phyloP scores from a whole-genome alignment of 2,329 filamentous ascomycete species.

The Basipetospora chlamydospora region DNA sequence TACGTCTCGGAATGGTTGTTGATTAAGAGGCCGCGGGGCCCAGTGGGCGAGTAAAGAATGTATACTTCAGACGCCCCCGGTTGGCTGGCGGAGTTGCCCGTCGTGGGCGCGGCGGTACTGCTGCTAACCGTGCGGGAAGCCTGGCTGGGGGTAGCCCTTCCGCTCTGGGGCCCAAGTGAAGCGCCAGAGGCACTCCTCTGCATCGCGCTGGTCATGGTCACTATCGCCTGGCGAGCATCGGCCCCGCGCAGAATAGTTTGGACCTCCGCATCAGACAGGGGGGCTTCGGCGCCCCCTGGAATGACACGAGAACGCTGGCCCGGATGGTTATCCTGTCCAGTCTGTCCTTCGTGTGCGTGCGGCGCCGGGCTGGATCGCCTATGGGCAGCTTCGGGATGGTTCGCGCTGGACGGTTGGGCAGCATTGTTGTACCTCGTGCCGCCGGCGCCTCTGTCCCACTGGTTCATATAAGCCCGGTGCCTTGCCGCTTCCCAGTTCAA shows the following conservation, averaged over 20 bases:
- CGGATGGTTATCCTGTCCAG: not conserved
- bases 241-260: constrained; percentile 30
- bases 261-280: constrained; percentile 27
- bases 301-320: not conserved
- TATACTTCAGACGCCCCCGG: constrained; percentile 36
- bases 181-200: constrained; percentile 34
- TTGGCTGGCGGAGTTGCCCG: constrained; percentile 9
- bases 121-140: constrained; percentile 8
- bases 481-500: constrained; percentile 3
- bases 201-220: constrained; percentile 30
- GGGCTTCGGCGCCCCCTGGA: constrained; percentile 12
- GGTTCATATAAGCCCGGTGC: constrained; percentile 3
- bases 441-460: constrained; percentile 2
- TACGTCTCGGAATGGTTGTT: constrained; percentile 36
- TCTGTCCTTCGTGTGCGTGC: not conserved
- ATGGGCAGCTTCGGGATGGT: not conserved
- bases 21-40: constrained; percentile 42
- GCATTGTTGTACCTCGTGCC: not conserved
- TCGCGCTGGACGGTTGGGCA: not conserved
- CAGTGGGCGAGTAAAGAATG: constrained; percentile 44
- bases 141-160: constrained; percentile 27
- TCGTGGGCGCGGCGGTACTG: constrained; percentile 10
- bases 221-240: constrained; percentile 23
- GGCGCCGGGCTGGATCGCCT: constrained; percentile 1
- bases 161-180: constrained; percentile 23